Conservation (phyloP, 352 stramenopile species). For the Phytophthora sansomeana region DNA sequence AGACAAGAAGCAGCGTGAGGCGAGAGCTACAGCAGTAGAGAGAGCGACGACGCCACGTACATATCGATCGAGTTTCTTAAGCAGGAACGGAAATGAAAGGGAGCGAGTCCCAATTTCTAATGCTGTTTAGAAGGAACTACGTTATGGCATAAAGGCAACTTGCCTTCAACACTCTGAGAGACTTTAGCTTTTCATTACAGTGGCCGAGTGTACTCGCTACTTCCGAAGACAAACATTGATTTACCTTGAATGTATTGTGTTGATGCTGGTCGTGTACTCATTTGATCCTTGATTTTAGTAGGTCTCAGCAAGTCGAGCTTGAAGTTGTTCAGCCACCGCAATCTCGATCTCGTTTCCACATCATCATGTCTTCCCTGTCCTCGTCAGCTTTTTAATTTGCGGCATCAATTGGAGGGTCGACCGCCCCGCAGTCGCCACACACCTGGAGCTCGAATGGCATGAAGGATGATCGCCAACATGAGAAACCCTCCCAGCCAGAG, state of each 20-base stretch:
- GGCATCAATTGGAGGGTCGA: conserved; percentile 11
- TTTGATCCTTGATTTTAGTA: too few relatives aligned
- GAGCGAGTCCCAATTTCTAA: conserved; percentile 9
- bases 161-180: conserved; percentile 1
- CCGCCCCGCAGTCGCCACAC: conserved; percentile 14
- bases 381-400: not conserved
- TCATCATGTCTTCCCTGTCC: not conserved
- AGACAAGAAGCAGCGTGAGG: conserved; percentile 10
- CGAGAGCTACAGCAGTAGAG: not conserved
- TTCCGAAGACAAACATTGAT: too few relatives aligned
- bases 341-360: not conserved
- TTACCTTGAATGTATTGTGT: too few relatives aligned
- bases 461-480: conserved; percentile 35
- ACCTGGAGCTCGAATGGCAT: conserved; percentile 13
- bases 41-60: conserved; percentile 18
- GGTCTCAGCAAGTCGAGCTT: too few relatives aligned
- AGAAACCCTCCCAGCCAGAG: conserved; percentile 17
- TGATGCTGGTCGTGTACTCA: too few relatives aligned
- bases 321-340: not conserved
- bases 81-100: conserved; percentile 14
- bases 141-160: not conserved
- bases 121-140: conserved; percentile 13
- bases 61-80: conserved; percentile 8
- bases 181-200: too few relatives aligned
- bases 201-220: too few relatives aligned